Base-by-base conservation (phyloP, 2,329 filamentous ascomycete species). In the Juglanconis oblonga region DNA sequence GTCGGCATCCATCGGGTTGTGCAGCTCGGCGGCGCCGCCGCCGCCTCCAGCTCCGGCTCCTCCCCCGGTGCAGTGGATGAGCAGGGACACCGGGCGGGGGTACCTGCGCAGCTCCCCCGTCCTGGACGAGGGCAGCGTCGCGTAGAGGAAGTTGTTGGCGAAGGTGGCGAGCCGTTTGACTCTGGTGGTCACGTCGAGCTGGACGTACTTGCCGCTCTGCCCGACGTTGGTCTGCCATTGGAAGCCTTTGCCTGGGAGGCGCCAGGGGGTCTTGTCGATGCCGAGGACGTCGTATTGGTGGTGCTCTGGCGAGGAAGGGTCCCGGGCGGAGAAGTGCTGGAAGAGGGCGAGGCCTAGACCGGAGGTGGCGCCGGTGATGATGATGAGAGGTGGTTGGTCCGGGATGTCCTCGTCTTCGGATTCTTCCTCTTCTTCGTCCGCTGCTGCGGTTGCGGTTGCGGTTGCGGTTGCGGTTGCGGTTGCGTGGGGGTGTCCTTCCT, bases 221-320 rank as follows among this genome's bases (percentile, higher is more conserved):
- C 56, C 59, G 35, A 59, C 38, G 4, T 7, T n/a, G 52, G 52
- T 35, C 38, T 54, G 52, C 52, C 52, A 54, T 14, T 31, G 29
- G 52, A 54, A 54, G 7, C 52, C 52, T 11, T 45, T 42, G 13
- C 52, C 52, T 1, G 52, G 40, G 7, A 54, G 52, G 8, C 52
- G 52, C 56, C 59, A 62, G 35, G 59, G 52, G 17, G 44, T 24
- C 40, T 32, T 59, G 17, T 62, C 59, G 29, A 62, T 44, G n/a
- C 59, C 59, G 5, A 62, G 11, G 13, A 62, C 59, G 31, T 36
- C 50, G 55, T 66, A 65, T 3, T 77, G 72, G 47, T 71, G 72
- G 45, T 42, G 38, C 38, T 72, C 67, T 7, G 61, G 14, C 17
- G 70, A 69, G 5, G 44, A 14, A 14, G n/a, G 51, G 3, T 13